Evolutionary conservation across 441 rosid species (phyloP).

Genomic region (Erodium trifolium): DNA sequence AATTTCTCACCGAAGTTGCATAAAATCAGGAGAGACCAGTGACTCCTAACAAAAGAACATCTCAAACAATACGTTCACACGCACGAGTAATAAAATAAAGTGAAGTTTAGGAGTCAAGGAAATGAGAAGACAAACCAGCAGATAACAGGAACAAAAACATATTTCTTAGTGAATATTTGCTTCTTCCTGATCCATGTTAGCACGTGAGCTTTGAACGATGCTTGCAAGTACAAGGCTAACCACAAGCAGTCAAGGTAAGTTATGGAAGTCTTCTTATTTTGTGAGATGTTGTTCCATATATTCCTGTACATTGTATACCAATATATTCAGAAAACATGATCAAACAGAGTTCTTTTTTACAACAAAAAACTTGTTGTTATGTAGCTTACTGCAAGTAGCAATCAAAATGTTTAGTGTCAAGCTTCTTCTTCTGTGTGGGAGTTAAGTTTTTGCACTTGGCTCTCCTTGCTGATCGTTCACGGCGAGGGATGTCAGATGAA

Average conservation of each 20-base stretch:
- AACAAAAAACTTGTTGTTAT: neutral
- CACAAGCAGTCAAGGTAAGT: conserved; percentile 53
- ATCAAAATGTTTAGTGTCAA: conserved; percentile 36
- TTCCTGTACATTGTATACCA: conserved; percentile 32
- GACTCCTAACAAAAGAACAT: conserved; percentile 40
- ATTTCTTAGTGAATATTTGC: conserved; percentile 59
- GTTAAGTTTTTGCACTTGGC: conserved; percentile 25
- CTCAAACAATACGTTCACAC: conserved; percentile 11
- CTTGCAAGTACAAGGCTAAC: conserved; percentile 47
- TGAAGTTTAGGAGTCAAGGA: neutral
- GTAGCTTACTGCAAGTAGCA: conserved; percentile 44
- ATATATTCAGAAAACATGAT: neutral
- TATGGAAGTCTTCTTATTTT: conserved; percentile 40
- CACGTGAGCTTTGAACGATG: conserved; percentile 35
- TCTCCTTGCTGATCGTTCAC: conserved; percentile 38
- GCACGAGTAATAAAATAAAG: neutral
- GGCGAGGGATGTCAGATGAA: conserved; percentile 31
- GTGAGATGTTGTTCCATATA: conserved; percentile 43
- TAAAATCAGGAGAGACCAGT: conserved; percentile 81
- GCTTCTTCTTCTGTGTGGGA: conserved; percentile 35
- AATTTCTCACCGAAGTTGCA: conserved; percentile 61
- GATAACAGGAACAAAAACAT: conserved; percentile 73
- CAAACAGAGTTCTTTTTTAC: neutral
- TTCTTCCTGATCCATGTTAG: conserved; percentile 52
- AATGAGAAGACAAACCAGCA: conserved; percentile 38